These are phyloP conservation scores for Diutina mesorugosa DNA, from an alignment of 1,139 yeast genomes.

Conservation along the genomic window DNA sequence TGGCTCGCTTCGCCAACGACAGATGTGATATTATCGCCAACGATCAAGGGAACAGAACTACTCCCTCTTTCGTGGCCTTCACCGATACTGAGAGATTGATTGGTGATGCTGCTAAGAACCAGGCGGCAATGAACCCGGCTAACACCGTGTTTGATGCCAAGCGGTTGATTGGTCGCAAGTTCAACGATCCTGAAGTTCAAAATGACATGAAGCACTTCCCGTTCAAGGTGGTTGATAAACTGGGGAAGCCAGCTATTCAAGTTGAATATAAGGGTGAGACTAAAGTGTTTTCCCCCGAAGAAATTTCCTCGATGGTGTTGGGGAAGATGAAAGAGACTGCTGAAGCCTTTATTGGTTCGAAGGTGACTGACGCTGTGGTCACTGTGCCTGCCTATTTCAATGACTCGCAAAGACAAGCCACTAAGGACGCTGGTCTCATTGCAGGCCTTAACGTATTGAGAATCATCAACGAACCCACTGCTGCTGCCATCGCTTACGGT, in stretches of 20 bases:
- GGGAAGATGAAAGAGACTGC: slow-evolving; percentile 90
- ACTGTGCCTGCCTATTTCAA: slow-evolving; percentile 97
- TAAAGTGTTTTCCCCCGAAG: slow-evolving; percentile 76
- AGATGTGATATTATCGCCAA: slow-evolving; percentile 68
- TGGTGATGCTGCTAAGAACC: slow-evolving; percentile 93
- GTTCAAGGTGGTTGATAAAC: slow-evolving; percentile 50
- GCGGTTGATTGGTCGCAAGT: slow-evolving; percentile 76
- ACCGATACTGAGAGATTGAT: slow-evolving; percentile 78
- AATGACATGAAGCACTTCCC: slow-evolving; percentile 78
- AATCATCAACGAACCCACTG: slow-evolving; percentile 96
- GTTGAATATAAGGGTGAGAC: slow-evolving; percentile 53
- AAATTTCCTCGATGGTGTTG: slow-evolving; percentile 83
- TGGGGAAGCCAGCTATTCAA: slow-evolving; percentile 70
- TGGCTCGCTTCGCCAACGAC: slow-evolving; percentile 86
- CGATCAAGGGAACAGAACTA: slow-evolving; percentile 92
- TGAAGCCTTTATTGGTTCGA: slow-evolving; percentile 79
- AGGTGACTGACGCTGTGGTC: slow-evolving; percentile 88
- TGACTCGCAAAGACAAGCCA: slow-evolving; percentile 98
- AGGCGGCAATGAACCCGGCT: slow-evolving; percentile 69
- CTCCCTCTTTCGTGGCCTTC: slow-evolving; percentile 85
- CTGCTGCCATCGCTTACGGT: slow-evolving; percentile 97
- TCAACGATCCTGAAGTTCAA: slow-evolving; percentile 63
- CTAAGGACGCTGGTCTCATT: slow-evolving; percentile 95
- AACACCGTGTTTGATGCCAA: slow-evolving; percentile 80
- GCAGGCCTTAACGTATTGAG: slow-evolving; percentile 91